phyloP scores from a whole-genome alignment of 805 yeast species.

The Teunomyces cretensis region DNA sequence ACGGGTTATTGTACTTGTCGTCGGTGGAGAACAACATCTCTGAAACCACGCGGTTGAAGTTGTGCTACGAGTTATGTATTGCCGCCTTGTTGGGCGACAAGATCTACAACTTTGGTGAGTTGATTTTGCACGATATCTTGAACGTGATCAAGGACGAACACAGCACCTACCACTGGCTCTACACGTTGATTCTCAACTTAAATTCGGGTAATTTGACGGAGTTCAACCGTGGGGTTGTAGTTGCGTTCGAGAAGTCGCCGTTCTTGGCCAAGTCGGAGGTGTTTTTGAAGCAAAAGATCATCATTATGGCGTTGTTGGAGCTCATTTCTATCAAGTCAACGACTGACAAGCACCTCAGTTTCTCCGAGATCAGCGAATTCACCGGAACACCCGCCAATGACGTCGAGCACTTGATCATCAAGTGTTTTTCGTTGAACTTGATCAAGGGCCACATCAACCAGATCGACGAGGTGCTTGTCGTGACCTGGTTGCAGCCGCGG shows the following conservation, averaged over 20 bases:
- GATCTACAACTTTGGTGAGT: conserved; percentile 94
- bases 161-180: conserved; percentile 65
- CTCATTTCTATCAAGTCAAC: conserved; percentile 76
- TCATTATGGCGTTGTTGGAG: conserved; percentile 89
- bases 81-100: conserved; percentile 89
- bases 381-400: conserved; percentile 70
- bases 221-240: conserved; percentile 53
- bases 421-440: conserved; percentile 80
- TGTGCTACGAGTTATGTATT: conserved; percentile 69
- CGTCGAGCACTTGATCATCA: conserved; percentile 89
- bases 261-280: conserved; percentile 56
- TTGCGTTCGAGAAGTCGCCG: conserved; percentile 45
- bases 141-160: conserved; percentile 42
- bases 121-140: conserved; percentile 85
- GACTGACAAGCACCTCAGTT: conserved; percentile 69
- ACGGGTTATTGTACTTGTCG: conserved; percentile 78
- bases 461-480: conserved; percentile 70
- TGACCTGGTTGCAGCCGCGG: conserved; percentile 96
- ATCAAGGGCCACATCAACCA: conserved; percentile 91
- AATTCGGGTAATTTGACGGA: conserved; percentile 73
- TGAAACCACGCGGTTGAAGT: conserved; percentile 29
- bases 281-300: conserved; percentile 84
- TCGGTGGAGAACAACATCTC: conserved; percentile 53
- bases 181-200: conserved; percentile 64
- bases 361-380: conserved; percentile 63